Evolutionary conservation across 148 eudicot species (phyloP).

Genomic region (Selenicereus undatus): DNA sequence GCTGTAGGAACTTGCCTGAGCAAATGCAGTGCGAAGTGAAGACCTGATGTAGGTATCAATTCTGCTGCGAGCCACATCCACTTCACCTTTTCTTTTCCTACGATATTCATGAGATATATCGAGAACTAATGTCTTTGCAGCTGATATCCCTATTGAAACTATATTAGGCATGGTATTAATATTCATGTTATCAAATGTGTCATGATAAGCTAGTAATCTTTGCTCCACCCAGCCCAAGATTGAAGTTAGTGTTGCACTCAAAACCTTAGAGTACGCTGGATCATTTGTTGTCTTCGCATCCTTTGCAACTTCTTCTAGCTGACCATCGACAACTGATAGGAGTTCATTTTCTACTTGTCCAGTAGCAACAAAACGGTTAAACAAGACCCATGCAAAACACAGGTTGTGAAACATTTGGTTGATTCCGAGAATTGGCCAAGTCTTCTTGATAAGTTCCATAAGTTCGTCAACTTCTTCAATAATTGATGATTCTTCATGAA

Average conservation of each 20-base stretch:
- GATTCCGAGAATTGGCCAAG: conserved; percentile 85
- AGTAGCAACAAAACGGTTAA: conserved; percentile 82
- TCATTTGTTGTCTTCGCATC: conserved; percentile 89
- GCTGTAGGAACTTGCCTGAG: conserved; percentile 68
- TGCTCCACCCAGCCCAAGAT: conserved; percentile 96
- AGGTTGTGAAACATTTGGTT: conserved; percentile 87
- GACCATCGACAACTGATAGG: conserved; percentile 81
- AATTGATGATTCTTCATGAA: conserved; percentile 63
- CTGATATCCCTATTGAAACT: conserved; percentile 80
- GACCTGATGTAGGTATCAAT: conserved; percentile 97
- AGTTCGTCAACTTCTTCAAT: conserved; percentile 90
- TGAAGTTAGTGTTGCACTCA: conserved; percentile 85
- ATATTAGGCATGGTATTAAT: conserved; percentile 81
- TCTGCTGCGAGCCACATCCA: conserved; percentile 88
- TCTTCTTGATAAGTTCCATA: conserved; percentile 91
- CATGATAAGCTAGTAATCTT: conserved; percentile 96
- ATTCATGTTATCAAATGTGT: conserved; percentile 78
- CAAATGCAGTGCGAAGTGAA: conserved; percentile 96
- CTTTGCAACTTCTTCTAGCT: conserved; percentile 87
- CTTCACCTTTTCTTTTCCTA: conserved; percentile 83
- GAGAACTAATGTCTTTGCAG: conserved; percentile 85
- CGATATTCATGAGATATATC: conserved; percentile 97
- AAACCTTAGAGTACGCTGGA: conserved; percentile 65
- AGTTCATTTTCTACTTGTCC: conserved; percentile 86
- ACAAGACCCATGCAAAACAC: conserved; percentile 89